Evolutionary conservation across 129 eudicot genomes (phyloP).

Genomic region (Flaveria trinervia): DNA sequence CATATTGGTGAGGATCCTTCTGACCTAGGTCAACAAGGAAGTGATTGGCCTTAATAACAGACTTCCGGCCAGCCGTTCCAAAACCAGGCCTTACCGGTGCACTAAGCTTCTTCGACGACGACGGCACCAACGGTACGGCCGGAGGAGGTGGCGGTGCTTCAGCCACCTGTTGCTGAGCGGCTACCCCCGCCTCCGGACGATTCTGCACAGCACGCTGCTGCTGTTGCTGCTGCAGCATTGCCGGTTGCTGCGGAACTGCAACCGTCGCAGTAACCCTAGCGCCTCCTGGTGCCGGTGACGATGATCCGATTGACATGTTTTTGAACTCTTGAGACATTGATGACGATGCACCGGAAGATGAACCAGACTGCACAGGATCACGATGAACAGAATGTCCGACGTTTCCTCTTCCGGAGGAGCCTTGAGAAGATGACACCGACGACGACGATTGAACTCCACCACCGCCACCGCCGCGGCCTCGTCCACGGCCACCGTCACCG

Average conservation of each 20-base stretch:
- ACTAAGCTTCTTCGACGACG: constrained; percentile 37
- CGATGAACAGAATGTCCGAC: background rate
- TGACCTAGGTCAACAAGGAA: constrained; percentile 55
- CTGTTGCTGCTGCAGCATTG: background rate
- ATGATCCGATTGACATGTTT: background rate
- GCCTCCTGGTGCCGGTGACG: background rate
- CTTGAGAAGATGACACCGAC: background rate
- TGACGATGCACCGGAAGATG: background rate
- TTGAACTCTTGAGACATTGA: background rate
- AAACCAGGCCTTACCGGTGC: constrained; percentile 54
- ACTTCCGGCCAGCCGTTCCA: constrained; percentile 44
- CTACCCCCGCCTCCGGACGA: background rate
- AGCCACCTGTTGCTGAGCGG: background rate
- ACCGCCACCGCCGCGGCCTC: background rate
- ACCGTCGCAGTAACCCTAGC: background rate
- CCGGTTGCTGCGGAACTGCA: background rate
- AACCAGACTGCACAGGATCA: background rate
- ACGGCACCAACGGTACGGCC: constrained; percentile 33
- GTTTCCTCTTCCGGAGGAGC: background rate
- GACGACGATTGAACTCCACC: background rate
- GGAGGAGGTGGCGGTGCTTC: background rate
- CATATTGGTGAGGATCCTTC: constrained; percentile 60
- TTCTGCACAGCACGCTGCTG: constrained; percentile 19
- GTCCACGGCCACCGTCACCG: background rate
- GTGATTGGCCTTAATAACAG: constrained; percentile 63